Conservation (phyloP, 768 basidiomycete genomes). For the Trametopsis cervina region DNA sequence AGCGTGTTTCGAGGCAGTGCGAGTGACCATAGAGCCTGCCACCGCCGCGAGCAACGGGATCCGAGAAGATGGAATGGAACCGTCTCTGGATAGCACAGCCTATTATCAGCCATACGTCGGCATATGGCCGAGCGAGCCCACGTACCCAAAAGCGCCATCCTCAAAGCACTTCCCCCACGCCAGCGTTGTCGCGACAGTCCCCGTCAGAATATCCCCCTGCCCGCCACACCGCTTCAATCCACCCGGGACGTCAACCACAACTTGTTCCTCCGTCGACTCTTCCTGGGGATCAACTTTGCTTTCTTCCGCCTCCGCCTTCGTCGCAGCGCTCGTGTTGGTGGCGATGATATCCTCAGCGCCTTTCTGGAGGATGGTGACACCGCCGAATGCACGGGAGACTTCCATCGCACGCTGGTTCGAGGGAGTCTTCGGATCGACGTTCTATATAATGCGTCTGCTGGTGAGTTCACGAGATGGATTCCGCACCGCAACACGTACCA, state of each 20-base stretch:
- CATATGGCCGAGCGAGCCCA: neutral
- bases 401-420: conserved; percentile 52
- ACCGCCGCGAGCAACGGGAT: conserved; percentile 83
- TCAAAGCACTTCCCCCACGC: conserved; percentile 97
- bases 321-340: conserved; percentile 57
- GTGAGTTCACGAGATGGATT: too few species aligned
- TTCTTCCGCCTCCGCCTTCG: conserved; percentile 34
- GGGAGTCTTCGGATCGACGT: conserved; percentile 48
- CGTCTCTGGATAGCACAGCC: conserved; percentile 34
- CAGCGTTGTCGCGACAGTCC: conserved; percentile 80
- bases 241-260: conserved; percentile 64
- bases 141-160: conserved; percentile 71
- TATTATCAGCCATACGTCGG: neutral
- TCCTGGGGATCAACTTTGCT: conserved; percentile 19
- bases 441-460: conserved; percentile 13
- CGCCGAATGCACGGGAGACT: conserved; percentile 72
- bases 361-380: conserved; percentile 88
- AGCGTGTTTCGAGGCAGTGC: conserved; percentile 71
- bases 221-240: conserved; percentile 93
- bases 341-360: conserved; percentile 79
- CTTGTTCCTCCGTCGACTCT: conserved; percentile 39
- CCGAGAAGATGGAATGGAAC: conserved; percentile 45
- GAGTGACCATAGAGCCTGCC: conserved; percentile 84
- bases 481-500: conserved; percentile 41
- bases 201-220: conserved; percentile 91